These are phyloP conservation scores for Elsinoe batatas DNA, from an alignment of 2,329 filamentous ascomycete species.

Conservation along the genomic window DNA sequence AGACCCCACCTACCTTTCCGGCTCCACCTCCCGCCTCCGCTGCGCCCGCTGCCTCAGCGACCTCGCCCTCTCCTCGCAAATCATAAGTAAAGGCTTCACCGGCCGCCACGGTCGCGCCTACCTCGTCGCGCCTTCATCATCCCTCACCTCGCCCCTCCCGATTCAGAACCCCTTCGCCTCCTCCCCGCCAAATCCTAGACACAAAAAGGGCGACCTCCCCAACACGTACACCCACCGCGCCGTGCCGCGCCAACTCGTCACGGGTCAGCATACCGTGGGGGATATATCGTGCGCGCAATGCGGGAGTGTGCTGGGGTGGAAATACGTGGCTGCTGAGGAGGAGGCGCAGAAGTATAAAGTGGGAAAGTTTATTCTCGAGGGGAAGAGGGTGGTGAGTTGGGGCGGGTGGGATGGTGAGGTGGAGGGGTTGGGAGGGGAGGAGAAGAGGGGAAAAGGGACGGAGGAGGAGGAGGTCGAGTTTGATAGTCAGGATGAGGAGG, in stretches of 20 bases:
- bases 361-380: slow-evolving; percentile 58
- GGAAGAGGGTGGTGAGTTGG: slow-evolving; percentile 48
- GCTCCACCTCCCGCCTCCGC: slow-evolving; percentile 45
- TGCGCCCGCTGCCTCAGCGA: slow-evolving; percentile 51
- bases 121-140: slow-evolving; percentile 43
- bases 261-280: slow-evolving; percentile 52
- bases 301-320: slow-evolving; percentile 51
- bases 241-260: slow-evolving; percentile 50
- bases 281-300: slow-evolving; percentile 51
- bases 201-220: slow-evolving; percentile 36
- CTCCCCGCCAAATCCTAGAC: slow-evolving; percentile 12
- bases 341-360: slow-evolving; percentile 54
- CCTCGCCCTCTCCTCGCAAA: slow-evolving; percentile 48
- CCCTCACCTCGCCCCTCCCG: slow-evolving; percentile 17
- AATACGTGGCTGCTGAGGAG: slow-evolving; percentile 54
- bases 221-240: slow-evolving; percentile 50
- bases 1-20: slow-evolving; percentile 32
- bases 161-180: background rate
- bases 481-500: slow-evolving; percentile 56
- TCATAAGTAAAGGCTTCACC: slow-evolving; percentile 56
- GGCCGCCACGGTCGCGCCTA: slow-evolving; percentile 56
- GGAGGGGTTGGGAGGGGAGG: slow-evolving; percentile 5
- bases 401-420: slow-evolving; percentile 30
- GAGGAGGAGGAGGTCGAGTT: slow-evolving; percentile 42
- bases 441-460: background rate